Evolutionary conservation across 2,329 filamentous ascomycete genomes (phyloP).

Genomic region (Drechslerella coelobrocha): DNA sequence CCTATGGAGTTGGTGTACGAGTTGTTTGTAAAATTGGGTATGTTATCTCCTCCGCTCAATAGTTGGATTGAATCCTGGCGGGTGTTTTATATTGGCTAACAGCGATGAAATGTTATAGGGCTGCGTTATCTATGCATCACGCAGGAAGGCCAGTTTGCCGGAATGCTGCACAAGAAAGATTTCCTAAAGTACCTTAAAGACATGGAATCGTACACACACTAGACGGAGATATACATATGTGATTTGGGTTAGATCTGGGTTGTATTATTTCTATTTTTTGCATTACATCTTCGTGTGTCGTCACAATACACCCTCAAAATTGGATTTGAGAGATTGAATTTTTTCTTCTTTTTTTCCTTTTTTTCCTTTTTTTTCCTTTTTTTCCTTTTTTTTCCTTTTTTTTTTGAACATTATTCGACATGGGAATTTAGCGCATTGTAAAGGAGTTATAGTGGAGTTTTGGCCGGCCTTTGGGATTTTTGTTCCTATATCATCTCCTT

Average conservation of each 20-base stretch:
- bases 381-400: too few relatives aligned
- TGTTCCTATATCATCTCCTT: not conserved
- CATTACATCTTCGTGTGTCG: not conserved
- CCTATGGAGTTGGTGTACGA: conserved; percentile 97
- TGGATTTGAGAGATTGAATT: too few relatives aligned
- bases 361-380: too few relatives aligned
- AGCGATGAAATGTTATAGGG: conserved; percentile 60
- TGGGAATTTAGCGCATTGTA: conserved; percentile 41
- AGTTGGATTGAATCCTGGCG: too few relatives aligned
- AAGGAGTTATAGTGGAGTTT: conserved; percentile 28
- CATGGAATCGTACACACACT: conserved; percentile 63
- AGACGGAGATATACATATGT: conserved; percentile 3
- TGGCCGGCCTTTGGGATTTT: not conserved
- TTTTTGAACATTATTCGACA: not conserved
- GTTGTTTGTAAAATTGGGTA: conserved; percentile 82
- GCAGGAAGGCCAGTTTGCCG: conserved; percentile 81
- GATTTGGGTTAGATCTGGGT: too few relatives aligned
- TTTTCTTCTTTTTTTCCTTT: too few relatives aligned
- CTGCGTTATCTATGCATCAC: conserved; percentile 90
- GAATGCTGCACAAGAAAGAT: conserved; percentile 95
- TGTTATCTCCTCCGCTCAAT: conserved; percentile 2
- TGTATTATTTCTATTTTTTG: conserved; percentile 2
- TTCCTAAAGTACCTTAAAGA: conserved; percentile 95
- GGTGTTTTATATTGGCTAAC: conserved; percentile 7
- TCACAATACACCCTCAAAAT: too few relatives aligned